Evolutionary conservation across 345 rosid species (phyloP), one percentile per base, ranked within the genome.

Genomic region (Lepidium aucheri): DNA sequence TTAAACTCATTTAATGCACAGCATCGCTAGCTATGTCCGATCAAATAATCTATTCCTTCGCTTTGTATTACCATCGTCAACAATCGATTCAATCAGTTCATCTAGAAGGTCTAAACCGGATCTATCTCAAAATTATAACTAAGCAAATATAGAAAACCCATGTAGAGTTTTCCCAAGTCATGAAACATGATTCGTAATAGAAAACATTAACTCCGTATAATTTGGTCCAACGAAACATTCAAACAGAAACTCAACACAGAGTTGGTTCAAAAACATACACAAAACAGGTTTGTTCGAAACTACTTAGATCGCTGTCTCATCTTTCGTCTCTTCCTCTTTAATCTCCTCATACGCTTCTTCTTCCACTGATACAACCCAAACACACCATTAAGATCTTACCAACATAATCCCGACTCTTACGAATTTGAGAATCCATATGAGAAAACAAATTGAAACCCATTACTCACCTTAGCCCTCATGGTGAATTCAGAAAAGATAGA

Each of bases 331-430:
- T 91, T 91, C 89, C 98, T 85, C 98, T 91, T 91, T 77, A 91
- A 67, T 71, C 98, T 89, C 78, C 96, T 91, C 98, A 91, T 91
- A 53, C 98, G 96, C 96, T 89, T 91, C 95, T 91, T 91, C 96
- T 91, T 91, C 96, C 98, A 91, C 98, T 91, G 82, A 34, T 52
- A 11, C 50, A 33, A 70, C 20, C 16, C 26, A 49, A 53, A 12
- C 13, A 9, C 59, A 54, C 33, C 26, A 33, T 38, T 16, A 40
- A 51, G 44, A 76, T 45, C 44, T 51, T 9, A 15, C 20, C 9
- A 40, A 8, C 5, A 35, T 1, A n/a, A 39, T 2, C 14, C 65
- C 0, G 15, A 39, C 24, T 22, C 30, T 3, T 9, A 22, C 7
- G 10, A 43, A 34, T 8, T 15, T 14, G 14, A 58, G 8, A 41